Base-by-base conservation (phyloP, 495 filamentous ascomycete genomes). In the Lepraria neglecta region DNA sequence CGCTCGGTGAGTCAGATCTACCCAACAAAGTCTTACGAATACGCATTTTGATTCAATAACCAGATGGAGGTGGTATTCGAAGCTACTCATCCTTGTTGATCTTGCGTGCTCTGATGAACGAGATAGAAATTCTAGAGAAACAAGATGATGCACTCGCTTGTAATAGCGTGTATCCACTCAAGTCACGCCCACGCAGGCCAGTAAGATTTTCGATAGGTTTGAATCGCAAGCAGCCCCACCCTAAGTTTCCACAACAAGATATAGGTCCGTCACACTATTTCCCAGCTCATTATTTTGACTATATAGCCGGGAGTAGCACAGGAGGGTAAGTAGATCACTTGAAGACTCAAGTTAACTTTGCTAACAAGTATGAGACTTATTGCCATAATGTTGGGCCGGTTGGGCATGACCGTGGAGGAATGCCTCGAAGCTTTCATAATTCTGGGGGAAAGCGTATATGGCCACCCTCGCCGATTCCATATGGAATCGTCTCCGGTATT, bases 241-340 rank as follows among this genome's bases (percentile, higher is more conserved):
- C 11, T 28, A 28, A 12, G 24, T 15, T 21, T 30, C 14, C 10
- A 14, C 5, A 17, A 12, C 24, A 7, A 51, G 47, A 21, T 3
- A 43, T 4, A 33, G 2, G 17, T 4, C 46, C 57, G 12, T 40
- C 48, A 1, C 17, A 10, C 43, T 70, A 31, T 17, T 50, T 69
- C 10, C 74, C 74, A 9, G 73, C 73, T 62, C 71, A 76, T 35
- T 72, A 76, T 56, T 75, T 76, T 51, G 73, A 76, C 63, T 71
- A 72, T 38, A 71, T 76, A 27, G 70, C 63, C 0, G 74, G 73
- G 1, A 76, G 73, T 4, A 70, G 66, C 45, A 75, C 75, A 10
- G 74, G 74, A 62, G 74, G 74, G 33, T 38, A 11, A 38, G 33
- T 11, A 6, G 33, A 6, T 11, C 2, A 11, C 33, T 38, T 11